Evolutionary conservation across 1,284 basidiomycete species (phyloP).

Genomic region (Sanguinoderma infundibulare): DNA sequence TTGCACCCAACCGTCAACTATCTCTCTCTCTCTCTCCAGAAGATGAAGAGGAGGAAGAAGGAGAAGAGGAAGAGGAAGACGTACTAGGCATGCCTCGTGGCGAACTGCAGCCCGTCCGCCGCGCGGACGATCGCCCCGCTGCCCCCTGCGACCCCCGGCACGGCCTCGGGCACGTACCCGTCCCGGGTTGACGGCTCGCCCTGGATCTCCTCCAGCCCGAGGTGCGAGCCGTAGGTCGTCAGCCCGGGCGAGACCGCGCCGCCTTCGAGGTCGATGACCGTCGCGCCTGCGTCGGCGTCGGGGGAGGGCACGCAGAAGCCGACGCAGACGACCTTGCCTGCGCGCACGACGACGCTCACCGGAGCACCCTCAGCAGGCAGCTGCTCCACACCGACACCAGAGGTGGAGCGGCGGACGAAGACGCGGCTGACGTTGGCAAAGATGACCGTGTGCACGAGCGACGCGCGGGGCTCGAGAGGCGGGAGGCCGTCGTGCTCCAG

Average conservation of each 20-base stretch:
- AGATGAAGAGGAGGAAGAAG: slow-evolving; percentile 61
- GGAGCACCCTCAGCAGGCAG: slow-evolving; percentile 23
- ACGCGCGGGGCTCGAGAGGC: slow-evolving; percentile 50
- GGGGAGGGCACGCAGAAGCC: no score
- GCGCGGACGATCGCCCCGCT: slow-evolving; percentile 61
- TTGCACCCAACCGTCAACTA: slow-evolving; percentile 53
- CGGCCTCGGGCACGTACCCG: slow-evolving; percentile 47
- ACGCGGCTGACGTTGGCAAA: slow-evolving; percentile 63
- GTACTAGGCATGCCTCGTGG: slow-evolving; percentile 73
- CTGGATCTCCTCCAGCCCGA: slow-evolving; percentile 42
- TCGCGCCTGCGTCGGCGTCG: slow-evolving; percentile 11
- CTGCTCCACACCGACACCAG: neutral
- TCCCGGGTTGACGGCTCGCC: slow-evolving; percentile 52
- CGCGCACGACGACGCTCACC: slow-evolving; percentile 42
- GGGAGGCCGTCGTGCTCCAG: slow-evolving; percentile 69
- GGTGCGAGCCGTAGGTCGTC: slow-evolving; percentile 38
- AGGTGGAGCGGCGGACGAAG: slow-evolving; percentile 32
- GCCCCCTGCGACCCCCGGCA: slow-evolving; percentile 54
- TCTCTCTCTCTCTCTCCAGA: slow-evolving; percentile 45
- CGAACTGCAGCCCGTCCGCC: slow-evolving; percentile 76
- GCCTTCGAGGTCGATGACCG: slow-evolving; percentile 42
- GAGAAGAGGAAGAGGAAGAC: slow-evolving; percentile 35
- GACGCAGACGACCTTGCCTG: slow-evolving; percentile 27
- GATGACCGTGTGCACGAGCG: slow-evolving; percentile 44
- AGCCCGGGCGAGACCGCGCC: slow-evolving; percentile 50